Base-by-base conservation (phyloP, 306 rosid species). In the Medicago arabica region DNA sequence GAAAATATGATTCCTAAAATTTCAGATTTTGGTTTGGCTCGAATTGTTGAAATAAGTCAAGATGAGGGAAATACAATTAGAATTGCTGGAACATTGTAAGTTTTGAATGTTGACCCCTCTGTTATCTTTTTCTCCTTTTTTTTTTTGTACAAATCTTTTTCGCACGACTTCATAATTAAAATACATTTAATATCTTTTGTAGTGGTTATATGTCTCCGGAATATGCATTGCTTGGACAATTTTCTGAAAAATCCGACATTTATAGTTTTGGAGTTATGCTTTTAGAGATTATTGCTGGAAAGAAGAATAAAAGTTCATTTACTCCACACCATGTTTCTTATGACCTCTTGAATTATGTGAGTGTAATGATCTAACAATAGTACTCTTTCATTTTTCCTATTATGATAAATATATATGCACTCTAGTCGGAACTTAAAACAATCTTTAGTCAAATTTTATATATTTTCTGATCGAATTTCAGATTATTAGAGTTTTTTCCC, bases 151-250 rank as follows among this genome's bases (percentile, higher is more conserved):
- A 4, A 34, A 34, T 47, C n/a, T 47, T 47, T 47, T 14, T 8
- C 54, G n/a, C 9, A 50, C 8, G 6, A n/a, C 1, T 51, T 7
- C 57, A 7, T 51, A 51, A n/a, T 51, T 51, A 51, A 51, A 4
- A 6, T 34, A 34, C 6, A 34, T 9, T 9, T 55, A 8, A 3
- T 55, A 4, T 55, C 9, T 10, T 55, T 19, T 78, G 16, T 31
- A 82, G 83, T 78, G 86, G 83, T n/a, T 82, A 82, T 4, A 82
- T 82, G 60, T 74, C 86, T 51, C 83, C 86, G 0, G 80, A 82
- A 19, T 82, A 82, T 61, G 77, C 73, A 31, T 78, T 82, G 83
- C 8, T 49, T 19, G 83, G 80, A 74, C 55, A 82, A 51, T 82
- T 82, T 68, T 82, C 80, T 3, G 74, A 59, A 10, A 83, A 83